Conservation (phyloP, 352 stramenopile species). For the Phytophthora tubulina region DNA sequence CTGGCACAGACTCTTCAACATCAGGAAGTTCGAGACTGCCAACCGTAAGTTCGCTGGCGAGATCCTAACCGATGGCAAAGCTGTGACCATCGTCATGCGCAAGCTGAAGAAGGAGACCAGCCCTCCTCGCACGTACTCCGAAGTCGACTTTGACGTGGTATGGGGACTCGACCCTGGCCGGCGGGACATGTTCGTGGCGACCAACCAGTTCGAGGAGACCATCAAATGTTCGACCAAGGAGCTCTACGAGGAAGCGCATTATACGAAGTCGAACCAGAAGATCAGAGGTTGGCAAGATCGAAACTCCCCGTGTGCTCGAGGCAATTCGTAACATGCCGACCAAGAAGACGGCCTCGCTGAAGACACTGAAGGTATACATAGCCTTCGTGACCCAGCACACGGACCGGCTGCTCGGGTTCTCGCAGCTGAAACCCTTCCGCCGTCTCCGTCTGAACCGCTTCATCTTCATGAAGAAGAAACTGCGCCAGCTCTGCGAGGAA, state of each 20-base stretch:
- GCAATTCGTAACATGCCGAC: conserved; percentile 23
- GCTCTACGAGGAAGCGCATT: conserved; percentile 27
- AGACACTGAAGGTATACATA: conserved; percentile 14
- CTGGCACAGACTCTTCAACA: conserved; percentile 20
- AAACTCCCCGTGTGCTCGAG: neutral
- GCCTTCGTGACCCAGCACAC: conserved; percentile 19
- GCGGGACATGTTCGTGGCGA: conserved; percentile 23
- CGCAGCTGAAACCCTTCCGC: conserved; percentile 25
- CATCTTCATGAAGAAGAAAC: conserved; percentile 23
- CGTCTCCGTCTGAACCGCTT: conserved; percentile 23
- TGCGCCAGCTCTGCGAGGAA: conserved; percentile 21
- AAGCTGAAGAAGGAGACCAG: conserved; percentile 19
- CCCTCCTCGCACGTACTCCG: neutral
- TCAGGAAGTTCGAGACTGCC: conserved; percentile 8
- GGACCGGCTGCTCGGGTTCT: conserved; percentile 17
- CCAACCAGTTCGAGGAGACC: conserved; percentile 19
- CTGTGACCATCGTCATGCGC: conserved; percentile 24
- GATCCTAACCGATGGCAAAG: conserved; percentile 19
- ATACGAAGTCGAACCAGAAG: conserved; percentile 25
- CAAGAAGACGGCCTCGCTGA: conserved; percentile 27
- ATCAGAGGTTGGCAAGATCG: conserved; percentile 12
- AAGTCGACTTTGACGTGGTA: neutral
- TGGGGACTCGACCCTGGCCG: conserved; percentile 29
- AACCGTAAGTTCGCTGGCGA: conserved; percentile 2
- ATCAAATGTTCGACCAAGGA: conserved; percentile 8